Conservation (phyloP, 2,329 filamentous ascomycete species). For the Colletotrichum higginsianum region DNA sequence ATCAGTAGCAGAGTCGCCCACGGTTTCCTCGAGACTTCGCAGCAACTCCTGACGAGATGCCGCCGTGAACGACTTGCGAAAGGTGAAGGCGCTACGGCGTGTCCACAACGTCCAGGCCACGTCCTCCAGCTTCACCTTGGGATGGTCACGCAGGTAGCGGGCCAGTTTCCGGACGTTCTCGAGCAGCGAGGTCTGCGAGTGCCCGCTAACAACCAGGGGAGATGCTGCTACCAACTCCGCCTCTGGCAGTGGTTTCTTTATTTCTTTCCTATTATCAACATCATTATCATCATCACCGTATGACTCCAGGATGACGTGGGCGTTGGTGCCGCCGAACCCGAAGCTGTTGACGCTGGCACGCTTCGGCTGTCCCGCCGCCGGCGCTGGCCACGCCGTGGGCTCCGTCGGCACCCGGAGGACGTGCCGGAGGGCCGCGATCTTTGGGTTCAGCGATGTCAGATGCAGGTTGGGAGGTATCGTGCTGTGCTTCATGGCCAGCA, state of each 20-base stretch:
- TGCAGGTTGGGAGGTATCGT: slow-evolving; percentile 26
- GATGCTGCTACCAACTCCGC: neutral
- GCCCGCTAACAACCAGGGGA: slow-evolving; percentile 13
- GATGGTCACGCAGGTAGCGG: neutral
- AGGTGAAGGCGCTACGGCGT: neutral
- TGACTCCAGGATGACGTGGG: slow-evolving; percentile 47
- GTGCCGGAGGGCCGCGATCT: slow-evolving; percentile 11
- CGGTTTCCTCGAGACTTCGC: neutral
- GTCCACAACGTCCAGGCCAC: slow-evolving; percentile 5
- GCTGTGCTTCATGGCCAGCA: slow-evolving; percentile 19
- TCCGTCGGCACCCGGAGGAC: slow-evolving; percentile 46
- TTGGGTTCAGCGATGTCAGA: slow-evolving; percentile 42
- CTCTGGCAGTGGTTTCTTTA: too few species aligned
- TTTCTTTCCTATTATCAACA: too few species aligned
- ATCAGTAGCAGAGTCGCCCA: neutral
- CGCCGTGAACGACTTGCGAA: neutral
- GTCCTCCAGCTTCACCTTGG: neutral
- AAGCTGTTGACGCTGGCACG: slow-evolving; percentile 55
- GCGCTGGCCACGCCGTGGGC: slow-evolving; percentile 46
- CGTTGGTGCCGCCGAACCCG: slow-evolving; percentile 49
- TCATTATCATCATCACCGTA: neutral
- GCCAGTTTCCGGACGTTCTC: neutral
- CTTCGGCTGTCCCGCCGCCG: slow-evolving; percentile 45
- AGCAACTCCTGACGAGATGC: neutral
- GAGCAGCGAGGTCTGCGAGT: slow-evolving; percentile 1